Conservation (phyloP, 441 rosid genomes). For the Hura crepitans region DNA sequence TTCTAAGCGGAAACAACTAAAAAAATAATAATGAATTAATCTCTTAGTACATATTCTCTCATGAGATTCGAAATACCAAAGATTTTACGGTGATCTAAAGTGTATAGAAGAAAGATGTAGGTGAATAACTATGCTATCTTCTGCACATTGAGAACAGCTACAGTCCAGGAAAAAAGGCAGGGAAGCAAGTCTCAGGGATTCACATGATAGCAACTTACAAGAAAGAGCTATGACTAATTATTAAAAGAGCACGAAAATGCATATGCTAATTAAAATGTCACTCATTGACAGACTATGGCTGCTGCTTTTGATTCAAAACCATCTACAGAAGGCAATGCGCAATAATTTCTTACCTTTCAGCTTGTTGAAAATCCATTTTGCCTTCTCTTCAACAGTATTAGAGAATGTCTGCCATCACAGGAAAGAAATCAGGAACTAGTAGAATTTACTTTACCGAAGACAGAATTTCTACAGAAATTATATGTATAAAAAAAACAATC, state of each 20-base stretch:
- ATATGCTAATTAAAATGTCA: not conserved
- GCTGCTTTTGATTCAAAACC: not conserved
- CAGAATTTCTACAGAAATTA: not conserved
- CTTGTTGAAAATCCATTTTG: constrained; percentile 89
- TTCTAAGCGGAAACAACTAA: too few species aligned
- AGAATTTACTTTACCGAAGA: constrained; percentile 14
- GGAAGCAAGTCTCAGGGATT: too few species aligned
- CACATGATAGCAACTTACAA: not conserved
- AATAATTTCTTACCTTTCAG: constrained; percentile 58
- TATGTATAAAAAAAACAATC: not conserved
- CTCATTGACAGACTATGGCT: not conserved
- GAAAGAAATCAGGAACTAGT: constrained; percentile 14
- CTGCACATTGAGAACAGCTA: too few species aligned
- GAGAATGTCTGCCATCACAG: constrained; percentile 57
- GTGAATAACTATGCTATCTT: too few species aligned
- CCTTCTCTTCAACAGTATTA: constrained; percentile 83
- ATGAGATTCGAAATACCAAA: too few species aligned
- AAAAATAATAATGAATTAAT: too few species aligned
- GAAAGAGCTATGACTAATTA: not conserved
- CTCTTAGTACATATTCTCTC: too few species aligned
- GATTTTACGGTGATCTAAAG: too few species aligned
- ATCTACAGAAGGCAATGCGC: not conserved
- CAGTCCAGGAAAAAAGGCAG: too few species aligned
- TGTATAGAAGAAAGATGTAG: too few species aligned
- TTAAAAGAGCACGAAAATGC: too few species aligned